These are phyloP conservation scores for Wickerhamiella sergipiensis DNA, from an alignment of 805 yeast species.

Conservation along the genomic window DNA sequence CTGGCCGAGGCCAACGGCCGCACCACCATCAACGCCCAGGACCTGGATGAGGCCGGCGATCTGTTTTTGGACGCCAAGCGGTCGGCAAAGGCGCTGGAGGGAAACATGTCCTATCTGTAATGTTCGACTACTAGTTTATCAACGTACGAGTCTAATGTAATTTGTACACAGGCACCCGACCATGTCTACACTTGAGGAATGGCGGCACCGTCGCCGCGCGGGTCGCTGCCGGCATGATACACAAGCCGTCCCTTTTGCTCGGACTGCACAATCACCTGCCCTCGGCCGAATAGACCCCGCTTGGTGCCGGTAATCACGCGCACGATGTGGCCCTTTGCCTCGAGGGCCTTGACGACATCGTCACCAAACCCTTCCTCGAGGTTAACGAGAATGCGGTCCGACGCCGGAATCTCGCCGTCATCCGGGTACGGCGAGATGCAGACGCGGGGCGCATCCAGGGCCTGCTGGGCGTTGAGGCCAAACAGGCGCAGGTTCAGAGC, in stretches of 20 bases:
- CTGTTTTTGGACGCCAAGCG: conserved; percentile 79
- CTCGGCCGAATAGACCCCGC: conserved; percentile 41
- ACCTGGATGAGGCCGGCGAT: conserved; percentile 70
- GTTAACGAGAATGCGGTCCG: conserved; percentile 43
- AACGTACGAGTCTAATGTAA: too few relatives aligned
- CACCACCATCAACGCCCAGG: conserved; percentile 48
- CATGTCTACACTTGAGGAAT: conserved; percentile 36
- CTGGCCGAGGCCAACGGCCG: conserved; percentile 65
- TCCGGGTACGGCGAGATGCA: conserved; percentile 44
- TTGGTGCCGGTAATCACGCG: conserved; percentile 29
- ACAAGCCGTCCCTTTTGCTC: conserved; percentile 30
- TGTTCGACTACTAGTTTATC: too few relatives aligned
- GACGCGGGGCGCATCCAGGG: conserved; percentile 63
- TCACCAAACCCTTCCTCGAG: conserved; percentile 51
- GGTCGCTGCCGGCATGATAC: conserved; percentile 62
- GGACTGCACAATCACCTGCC: conserved; percentile 48
- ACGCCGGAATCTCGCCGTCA: conserved; percentile 47
- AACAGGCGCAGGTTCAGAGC: conserved; percentile 50
- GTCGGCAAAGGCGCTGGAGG: conserved; percentile 56
- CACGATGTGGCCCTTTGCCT: conserved; percentile 44
- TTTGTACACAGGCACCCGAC: too few relatives aligned
- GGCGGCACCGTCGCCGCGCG: conserved; percentile 79
- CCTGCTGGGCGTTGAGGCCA: conserved; percentile 55
- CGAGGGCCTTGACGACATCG: conserved; percentile 34
- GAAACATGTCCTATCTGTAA: conserved; percentile 7